Conservation (phyloP, 2,329 filamentous ascomycete species). For the Phaeoacremonium minimum region DNA sequence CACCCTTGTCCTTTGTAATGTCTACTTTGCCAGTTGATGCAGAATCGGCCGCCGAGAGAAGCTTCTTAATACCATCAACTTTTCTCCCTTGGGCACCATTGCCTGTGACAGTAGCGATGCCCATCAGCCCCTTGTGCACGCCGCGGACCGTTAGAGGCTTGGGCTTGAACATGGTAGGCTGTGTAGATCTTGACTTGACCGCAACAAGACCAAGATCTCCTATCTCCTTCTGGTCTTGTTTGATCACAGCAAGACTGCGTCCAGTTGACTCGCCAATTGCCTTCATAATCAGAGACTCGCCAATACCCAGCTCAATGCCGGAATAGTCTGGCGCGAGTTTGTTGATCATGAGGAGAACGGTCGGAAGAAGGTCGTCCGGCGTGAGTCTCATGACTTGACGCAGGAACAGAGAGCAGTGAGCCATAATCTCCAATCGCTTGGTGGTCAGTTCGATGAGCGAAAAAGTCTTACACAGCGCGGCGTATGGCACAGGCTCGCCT, state of each 20-base stretch:
- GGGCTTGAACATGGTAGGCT: slow-evolving; percentile 97
- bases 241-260: slow-evolving; percentile 82
- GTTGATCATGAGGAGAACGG: slow-evolving; percentile 93
- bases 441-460: slow-evolving; percentile 93
- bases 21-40: slow-evolving; percentile 73
- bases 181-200: slow-evolving; percentile 90
- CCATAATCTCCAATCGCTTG: slow-evolving; percentile 82
- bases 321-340: slow-evolving; percentile 96
- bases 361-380: slow-evolving; percentile 80
- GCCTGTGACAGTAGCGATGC: slow-evolving; percentile 81
- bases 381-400: slow-evolving; percentile 92
- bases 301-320: slow-evolving; percentile 95
- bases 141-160: slow-evolving; percentile 82
- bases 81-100: slow-evolving; percentile 87
- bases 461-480: slow-evolving; percentile 89
- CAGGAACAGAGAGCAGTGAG: slow-evolving; percentile 85
- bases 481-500: slow-evolving; percentile 87
- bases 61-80: slow-evolving; percentile 91
- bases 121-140: slow-evolving; percentile 83
- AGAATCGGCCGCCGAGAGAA: slow-evolving; percentile 85
- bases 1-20: slow-evolving; percentile 87
- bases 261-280: slow-evolving; percentile 94
- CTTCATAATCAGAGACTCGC: slow-evolving; percentile 98
- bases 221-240: slow-evolving; percentile 92
- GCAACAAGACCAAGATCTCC: slow-evolving; percentile 92